A percentile compares a stretch with the other conserved stretches of the same genome.
phyloP scores from a whole-genome alignment of 2,329 filamentous ascomycete genomes.

The Colletotrichum sp. region DNA sequence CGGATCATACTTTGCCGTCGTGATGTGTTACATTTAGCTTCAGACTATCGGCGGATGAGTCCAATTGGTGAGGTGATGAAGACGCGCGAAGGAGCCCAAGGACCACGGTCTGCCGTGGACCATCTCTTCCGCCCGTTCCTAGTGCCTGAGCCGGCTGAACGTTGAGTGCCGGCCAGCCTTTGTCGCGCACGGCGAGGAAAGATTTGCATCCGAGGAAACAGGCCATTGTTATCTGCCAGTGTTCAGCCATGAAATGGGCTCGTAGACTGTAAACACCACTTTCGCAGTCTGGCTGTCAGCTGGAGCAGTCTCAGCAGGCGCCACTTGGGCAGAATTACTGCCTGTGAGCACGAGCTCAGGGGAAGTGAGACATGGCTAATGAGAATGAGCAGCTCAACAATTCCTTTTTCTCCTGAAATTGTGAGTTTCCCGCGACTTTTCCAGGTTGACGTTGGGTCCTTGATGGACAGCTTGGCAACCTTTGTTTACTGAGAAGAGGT shows the following conservation, averaged over 20 bases:
- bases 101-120: neutral
- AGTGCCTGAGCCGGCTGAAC: neutral
- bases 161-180: neutral
- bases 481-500: neutral
- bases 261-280: neutral
- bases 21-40: neutral
- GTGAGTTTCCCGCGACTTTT: neutral
- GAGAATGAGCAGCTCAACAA: neutral
- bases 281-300: neutral
- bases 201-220: neutral
- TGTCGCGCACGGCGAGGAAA: neutral
- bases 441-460: fast-evolving
- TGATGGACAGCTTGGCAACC: neutral
- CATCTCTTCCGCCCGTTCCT: neutral
- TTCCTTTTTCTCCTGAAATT: neutral
- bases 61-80: neutral
- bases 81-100: neutral
- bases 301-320: neutral
- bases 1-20: neutral
- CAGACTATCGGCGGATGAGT: neutral
- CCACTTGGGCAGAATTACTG: neutral
- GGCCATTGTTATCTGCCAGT: neutral
- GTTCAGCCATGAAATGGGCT: neutral
- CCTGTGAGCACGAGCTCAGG: neutral
- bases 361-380: neutral